These are phyloP conservation scores for Euryodendron excelsum DNA, from an alignment of 148 eudicot species.

Conservation along the genomic window DNA sequence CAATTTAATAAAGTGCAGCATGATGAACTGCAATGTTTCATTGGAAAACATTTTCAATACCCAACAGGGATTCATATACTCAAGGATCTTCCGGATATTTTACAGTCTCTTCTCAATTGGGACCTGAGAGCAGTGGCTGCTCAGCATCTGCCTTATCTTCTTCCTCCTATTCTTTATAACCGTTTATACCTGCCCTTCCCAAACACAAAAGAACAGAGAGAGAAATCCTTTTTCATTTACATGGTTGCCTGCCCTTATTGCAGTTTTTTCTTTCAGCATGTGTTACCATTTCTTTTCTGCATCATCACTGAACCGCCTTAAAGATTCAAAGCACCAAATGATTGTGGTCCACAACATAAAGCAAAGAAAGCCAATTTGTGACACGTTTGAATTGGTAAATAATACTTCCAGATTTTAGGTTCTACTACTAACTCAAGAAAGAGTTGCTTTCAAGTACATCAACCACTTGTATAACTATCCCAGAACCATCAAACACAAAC, in stretches of 20 bases:
- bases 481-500: constrained; percentile 4
- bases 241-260: background rate
- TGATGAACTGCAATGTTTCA: background rate
- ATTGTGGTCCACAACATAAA: background rate
- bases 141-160: background rate
- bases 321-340: background rate
- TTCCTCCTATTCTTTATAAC: background rate
- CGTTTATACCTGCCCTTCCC: background rate
- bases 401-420: background rate
- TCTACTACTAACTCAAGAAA: background rate
- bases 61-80: background rate
- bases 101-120: background rate
- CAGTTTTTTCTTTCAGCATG: background rate
- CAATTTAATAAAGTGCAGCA: background rate
- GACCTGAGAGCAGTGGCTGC: background rate
- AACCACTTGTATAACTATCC: background rate
- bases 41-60: background rate
- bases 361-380: background rate
- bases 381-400: background rate
- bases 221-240: background rate
- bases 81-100: background rate
- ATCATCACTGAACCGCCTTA: background rate
- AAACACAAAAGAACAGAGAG: background rate
- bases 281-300: constrained; percentile 1
- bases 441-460: background rate